Base-by-base conservation (phyloP, 139 green algal species). In the Chlamydomonas eustigma region DNA sequence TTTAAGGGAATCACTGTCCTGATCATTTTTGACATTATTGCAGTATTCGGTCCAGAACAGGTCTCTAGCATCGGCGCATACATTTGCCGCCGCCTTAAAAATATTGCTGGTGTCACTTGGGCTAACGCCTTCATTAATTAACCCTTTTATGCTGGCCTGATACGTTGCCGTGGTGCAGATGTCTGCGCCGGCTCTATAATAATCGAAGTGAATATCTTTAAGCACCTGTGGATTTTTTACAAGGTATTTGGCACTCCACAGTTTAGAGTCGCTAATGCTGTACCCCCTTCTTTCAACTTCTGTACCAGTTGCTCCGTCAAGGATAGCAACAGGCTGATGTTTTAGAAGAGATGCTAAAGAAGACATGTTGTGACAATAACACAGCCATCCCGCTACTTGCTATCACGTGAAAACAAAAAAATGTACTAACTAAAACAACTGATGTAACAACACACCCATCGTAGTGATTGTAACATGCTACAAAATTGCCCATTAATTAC, bases 161-260 rank as follows among this genome's bases (percentile, higher is more conserved):
- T 86, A 86, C 1, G 74, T 83, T 35, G 64, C 72, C 51, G 81
- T 83, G 28, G 81, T 86, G 64, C 74, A 52, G 8, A 83, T 39
- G 39, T 83, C 74, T 24, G 71, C 71, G 3, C 71, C 71, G 22
- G 68, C 68, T 31, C 18, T 34, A 38, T 64, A 75, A 24, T 75
- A 75, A 22, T 63, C 38, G 25, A 39, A 37, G 36, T 75, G 68
- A 25, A 75, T 75, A 35, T 75, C 22, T 28, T 25, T 25, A 2
- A 78, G 35, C 34, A 78, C 37, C 24, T 37, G 64, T 1, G 81
- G 81, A 50, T 86, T 58, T 6, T 79, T 58, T 2, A 77, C 74
- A 6, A 86, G 71, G 3, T 83, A 39, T 37, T 77, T 52, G 2
- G 77, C 71, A 34, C 64, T 78, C 81, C 81, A 86, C 2, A 86